A percentile compares a stretch with the other conserved stretches of the same genome.
Evolutionary conservation across 164 flowering plant genomes (phyloP).

Genomic region (Tetrastigma voinierianum): DNA sequence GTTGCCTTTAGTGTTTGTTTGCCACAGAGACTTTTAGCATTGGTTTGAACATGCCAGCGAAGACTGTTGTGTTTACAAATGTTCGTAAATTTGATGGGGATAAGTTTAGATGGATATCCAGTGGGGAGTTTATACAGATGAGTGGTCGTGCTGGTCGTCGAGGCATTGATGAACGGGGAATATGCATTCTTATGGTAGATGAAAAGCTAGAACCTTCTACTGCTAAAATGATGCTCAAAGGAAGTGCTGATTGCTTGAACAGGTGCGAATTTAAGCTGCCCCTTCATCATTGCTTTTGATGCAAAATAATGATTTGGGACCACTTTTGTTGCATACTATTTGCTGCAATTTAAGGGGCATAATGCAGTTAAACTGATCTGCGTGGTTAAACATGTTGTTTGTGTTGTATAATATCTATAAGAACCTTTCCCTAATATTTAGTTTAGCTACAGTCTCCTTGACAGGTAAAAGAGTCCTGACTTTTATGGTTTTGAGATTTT

Average conservation of each 20-base stretch:
- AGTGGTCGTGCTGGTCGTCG: conserved; percentile 99
- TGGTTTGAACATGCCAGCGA: conserved; percentile 99
- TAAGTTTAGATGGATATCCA: conserved; percentile 96
- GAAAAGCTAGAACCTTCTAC: conserved; percentile 98
- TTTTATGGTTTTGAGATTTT: too few species aligned
- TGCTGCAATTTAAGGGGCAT: too few species aligned
- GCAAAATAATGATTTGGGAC: neutral
- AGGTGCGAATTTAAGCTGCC: conserved; percentile 43
- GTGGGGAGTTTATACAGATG: conserved; percentile 99
- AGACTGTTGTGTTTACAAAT: conserved; percentile 96
- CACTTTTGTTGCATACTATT: too few species aligned
- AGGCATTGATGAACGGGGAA: conserved; percentile 95
- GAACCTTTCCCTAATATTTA: too few species aligned
- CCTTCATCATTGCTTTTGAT: neutral
- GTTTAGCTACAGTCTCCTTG: too few species aligned
- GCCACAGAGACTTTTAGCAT: conserved; percentile 99
- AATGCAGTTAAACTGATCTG: too few species aligned
- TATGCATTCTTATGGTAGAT: conserved; percentile 97
- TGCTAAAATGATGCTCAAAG: conserved; percentile 95
- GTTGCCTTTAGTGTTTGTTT: conserved; percentile 79
- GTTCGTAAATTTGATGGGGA: conserved; percentile 99
- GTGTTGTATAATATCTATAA: too few species aligned
- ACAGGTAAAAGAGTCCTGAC: too few species aligned
- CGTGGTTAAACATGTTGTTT: too few species aligned
- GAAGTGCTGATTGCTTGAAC: conserved; percentile 95